Percentiles rank a stretch among this genome's conserved stretches.
Evolutionary conservation across 2,329 filamentous ascomycete species (phyloP).

Genomic region (Cercospora sesami): DNA sequence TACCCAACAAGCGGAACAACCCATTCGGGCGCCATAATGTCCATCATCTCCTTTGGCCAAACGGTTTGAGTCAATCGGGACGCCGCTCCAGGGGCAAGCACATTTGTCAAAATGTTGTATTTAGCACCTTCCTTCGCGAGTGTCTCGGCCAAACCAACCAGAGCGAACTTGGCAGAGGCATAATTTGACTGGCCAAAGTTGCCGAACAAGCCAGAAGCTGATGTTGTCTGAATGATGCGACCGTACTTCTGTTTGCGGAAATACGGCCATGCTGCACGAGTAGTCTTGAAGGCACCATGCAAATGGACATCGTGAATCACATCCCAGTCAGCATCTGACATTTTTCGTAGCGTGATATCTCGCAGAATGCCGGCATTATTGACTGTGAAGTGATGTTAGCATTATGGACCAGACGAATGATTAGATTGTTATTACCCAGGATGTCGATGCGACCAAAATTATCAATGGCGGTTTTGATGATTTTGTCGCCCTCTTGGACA

Average conservation of each 20-base stretch:
- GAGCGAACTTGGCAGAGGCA: slow-evolving; percentile 85
- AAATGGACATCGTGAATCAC: slow-evolving; percentile 88
- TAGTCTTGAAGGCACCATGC: slow-evolving; percentile 89
- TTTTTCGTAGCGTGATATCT: slow-evolving; percentile 95
- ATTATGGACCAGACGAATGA: slow-evolving; percentile 54
- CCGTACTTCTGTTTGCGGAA: slow-evolving; percentile 99
- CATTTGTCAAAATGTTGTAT: slow-evolving; percentile 93
- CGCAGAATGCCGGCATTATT: slow-evolving; percentile 96
- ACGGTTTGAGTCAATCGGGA: slow-evolving; percentile 91
- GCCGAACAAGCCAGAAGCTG: slow-evolving; percentile 93
- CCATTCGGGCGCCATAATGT: slow-evolving; percentile 84
- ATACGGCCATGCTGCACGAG: slow-evolving; percentile 97
- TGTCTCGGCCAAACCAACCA: slow-evolving; percentile 95
- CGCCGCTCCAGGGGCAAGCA: slow-evolving; percentile 91
- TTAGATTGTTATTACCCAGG: slow-evolving; percentile 50
- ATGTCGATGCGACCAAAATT: slow-evolving; percentile 82
- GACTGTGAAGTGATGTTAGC: slow-evolving; percentile 45
- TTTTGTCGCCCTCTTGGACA: slow-evolving; percentile 87
- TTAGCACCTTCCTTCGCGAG: slow-evolving; percentile 94
- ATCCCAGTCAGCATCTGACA: slow-evolving; percentile 94
- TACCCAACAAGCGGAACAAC: slow-evolving; percentile 88
- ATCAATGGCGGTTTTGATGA: slow-evolving; percentile 82
- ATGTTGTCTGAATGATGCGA: slow-evolving; percentile 91
- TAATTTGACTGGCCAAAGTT: slow-evolving; percentile 99
- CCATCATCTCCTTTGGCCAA: slow-evolving; percentile 85